Base-by-base conservation (phyloP, 1,284 basidiomycete genomes). In the Athelia psychrophila region DNA sequence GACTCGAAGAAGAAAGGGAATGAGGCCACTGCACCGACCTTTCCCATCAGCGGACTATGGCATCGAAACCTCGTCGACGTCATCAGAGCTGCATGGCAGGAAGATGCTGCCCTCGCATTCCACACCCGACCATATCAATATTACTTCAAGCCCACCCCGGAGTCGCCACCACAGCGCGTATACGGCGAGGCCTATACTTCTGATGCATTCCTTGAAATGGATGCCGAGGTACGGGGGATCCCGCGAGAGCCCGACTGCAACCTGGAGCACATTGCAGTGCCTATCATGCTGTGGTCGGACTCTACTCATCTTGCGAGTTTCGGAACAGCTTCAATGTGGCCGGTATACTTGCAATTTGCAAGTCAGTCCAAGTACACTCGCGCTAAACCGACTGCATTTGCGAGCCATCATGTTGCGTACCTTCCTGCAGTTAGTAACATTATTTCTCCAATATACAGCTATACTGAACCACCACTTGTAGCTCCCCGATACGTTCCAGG, bases 101-200 rank as follows among this genome's bases (percentile, higher is more conserved):
- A 53, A 3, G 10, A 36, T 10, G n/a, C 40, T 10, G 49, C 51
- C 13, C 2, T 47, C 22, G 25, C 49, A 3, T 58, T 60, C 38
- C 53, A 61, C 51, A 30, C 50, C n/a, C 53, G 50, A 30, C 61
- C 58, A 3, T 70, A 58, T 54, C 56, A 64, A 12, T 49, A 60
- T 2, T 64, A 58, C 24, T 65, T 60, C 54, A 52, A 59, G 16
- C 48, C 55, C 0, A 38, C 52, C 1, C 24, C 50, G 8, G 24
- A 45, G n/a, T 16, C 2, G 12, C 24, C 47, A 13, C 23, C 50
- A 0, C 51, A 68, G 47, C 58, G 59, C 0, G 36, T 73, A 1
- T 57, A 62, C 23, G 59, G 58, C 1, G 71, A 75, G 47, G 27
- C 73, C 0, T 75, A 70, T 45, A 64, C 60, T 2, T 62, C 68